A percentile compares a stretch with the other conserved stretches of the same genome.
phyloP scores from a whole-genome alignment of 495 filamentous ascomycete species.

The Parachaetomium inaequale region DNA sequence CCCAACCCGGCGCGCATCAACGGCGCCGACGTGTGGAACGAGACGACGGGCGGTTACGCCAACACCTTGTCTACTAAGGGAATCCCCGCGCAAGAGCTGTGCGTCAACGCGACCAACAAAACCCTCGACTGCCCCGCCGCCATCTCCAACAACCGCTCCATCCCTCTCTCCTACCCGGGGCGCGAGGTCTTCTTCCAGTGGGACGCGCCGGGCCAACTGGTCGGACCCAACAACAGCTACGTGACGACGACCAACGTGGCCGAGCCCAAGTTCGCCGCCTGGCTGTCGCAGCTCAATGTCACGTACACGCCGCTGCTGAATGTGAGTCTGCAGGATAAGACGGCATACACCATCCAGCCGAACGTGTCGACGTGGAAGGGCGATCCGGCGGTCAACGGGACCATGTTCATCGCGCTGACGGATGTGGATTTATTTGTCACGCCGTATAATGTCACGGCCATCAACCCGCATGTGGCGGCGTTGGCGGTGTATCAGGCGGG shows the following conservation, averaged over 20 bases:
- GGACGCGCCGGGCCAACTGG: slow-evolving; percentile 63
- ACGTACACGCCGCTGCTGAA: slow-evolving; percentile 70
- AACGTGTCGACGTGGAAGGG: slow-evolving; percentile 56
- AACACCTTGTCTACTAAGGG: slow-evolving; percentile 38
- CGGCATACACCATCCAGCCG: slow-evolving; percentile 70
- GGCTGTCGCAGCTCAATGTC: slow-evolving; percentile 80
- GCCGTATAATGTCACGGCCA: slow-evolving; percentile 68
- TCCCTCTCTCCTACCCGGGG: slow-evolving; percentile 72
- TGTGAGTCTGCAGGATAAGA: slow-evolving; percentile 40
- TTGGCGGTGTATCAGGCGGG: slow-evolving; percentile 76
- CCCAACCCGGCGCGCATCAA: slow-evolving; percentile 64
- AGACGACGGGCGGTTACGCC: slow-evolving; percentile 50
- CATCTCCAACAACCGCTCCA: slow-evolving; percentile 62
- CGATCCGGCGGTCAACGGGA: slow-evolving; percentile 71
- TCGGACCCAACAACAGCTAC: slow-evolving; percentile 82
- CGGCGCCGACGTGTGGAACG: slow-evolving; percentile 52
- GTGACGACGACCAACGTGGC: slow-evolving; percentile 60
- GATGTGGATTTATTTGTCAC: slow-evolving; percentile 65
- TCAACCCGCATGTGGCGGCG: slow-evolving; percentile 77
- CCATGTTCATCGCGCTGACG: slow-evolving; percentile 74
- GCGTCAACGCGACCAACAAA: slow-evolving; percentile 48
- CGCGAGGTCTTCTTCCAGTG: slow-evolving; percentile 67
- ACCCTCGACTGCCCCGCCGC: slow-evolving; percentile 58
- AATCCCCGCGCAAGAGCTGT: slow-evolving; percentile 43
- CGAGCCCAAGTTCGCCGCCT: slow-evolving; percentile 63